Base-by-base conservation (phyloP, 306 rosid genomes). In the Casuarina equisetifolia region DNA sequence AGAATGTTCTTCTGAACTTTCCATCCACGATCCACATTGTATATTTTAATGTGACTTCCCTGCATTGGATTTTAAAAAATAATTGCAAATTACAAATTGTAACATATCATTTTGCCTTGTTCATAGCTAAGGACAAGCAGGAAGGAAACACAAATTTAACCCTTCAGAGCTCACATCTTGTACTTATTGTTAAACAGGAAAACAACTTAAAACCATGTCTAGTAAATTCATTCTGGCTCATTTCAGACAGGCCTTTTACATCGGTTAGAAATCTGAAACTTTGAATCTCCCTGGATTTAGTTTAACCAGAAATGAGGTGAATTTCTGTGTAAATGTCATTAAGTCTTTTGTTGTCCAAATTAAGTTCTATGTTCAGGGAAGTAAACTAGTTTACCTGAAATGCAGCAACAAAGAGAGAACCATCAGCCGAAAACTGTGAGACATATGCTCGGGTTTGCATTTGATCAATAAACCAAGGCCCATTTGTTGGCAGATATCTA, bases 341-440 rank as follows among this genome's bases (percentile, higher is more conserved):
- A 10, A 44, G 40, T 53, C 38, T 50, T 25, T 45, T 42, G 45
- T 55, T 32, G 44, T 42, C 57, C 63, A 64, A 74, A 44, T 69
- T 50, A 53, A 54, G 67, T 51, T 3, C 40, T 54, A 57, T 43
- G 55, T 58, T 72, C 40, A 54, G 72, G 72, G 73, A 9, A 45
- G 72, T 48, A 61, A 75, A 54, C 79, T 35, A 45, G 43, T 49
- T 76, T 84, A 92, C 98, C 97, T 94, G 98, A 85, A 90, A 94
- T 45, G 95, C 95, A 59, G 97, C 93, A 70, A 94, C 77, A 78
- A 92, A 89, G 52, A 94, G 91, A 74, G 97, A 92, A 81, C 98
- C 98, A 79, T 94, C 97, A 35, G 89, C 85, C 32, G 97, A 92
- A 88, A 94, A 94, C 88, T 94, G 97, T 20, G 98, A 92, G 77